These are phyloP conservation scores for Tulasnella sp. DNA, from an alignment of 768 basidiomycete genomes.

Conservation along the genomic window DNA sequence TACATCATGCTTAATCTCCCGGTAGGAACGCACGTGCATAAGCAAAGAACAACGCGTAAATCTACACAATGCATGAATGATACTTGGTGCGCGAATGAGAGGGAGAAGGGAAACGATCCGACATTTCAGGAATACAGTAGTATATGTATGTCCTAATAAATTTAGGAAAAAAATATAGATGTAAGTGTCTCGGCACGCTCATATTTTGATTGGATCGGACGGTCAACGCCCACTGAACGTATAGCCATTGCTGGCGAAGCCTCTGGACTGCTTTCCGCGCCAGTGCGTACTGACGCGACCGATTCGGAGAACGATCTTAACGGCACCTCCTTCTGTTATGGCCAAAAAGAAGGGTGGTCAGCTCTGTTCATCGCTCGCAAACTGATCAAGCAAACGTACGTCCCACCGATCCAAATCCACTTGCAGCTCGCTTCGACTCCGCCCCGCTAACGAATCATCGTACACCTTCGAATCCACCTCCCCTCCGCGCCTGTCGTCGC, in stretches of 20 bases:
- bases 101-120: too few species aligned
- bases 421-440: not conserved
- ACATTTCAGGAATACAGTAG: too few species aligned
- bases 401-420: slow-evolving; percentile 6
- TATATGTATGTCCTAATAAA: too few species aligned
- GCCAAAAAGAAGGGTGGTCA: not conserved
- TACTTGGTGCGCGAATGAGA: too few species aligned
- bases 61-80: too few species aligned
- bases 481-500: not conserved
- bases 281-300: not conserved
- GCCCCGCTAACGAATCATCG: not conserved
- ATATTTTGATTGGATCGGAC: not conserved
- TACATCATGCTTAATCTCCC: too few species aligned
- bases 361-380: too few species aligned
- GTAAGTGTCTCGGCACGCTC: not conserved
- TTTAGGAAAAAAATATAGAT: too few species aligned
- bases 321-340: not conserved
- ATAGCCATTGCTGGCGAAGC: not conserved
- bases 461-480: not conserved
- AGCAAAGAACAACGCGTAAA: not conserved
- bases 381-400: not conserved
- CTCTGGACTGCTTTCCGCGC: not conserved
- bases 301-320: not conserved
- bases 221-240: not conserved
- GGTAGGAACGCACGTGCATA: too few species aligned